Base-by-base conservation (phyloP, 306 rosid species). In the Vicia sativa region DNA sequence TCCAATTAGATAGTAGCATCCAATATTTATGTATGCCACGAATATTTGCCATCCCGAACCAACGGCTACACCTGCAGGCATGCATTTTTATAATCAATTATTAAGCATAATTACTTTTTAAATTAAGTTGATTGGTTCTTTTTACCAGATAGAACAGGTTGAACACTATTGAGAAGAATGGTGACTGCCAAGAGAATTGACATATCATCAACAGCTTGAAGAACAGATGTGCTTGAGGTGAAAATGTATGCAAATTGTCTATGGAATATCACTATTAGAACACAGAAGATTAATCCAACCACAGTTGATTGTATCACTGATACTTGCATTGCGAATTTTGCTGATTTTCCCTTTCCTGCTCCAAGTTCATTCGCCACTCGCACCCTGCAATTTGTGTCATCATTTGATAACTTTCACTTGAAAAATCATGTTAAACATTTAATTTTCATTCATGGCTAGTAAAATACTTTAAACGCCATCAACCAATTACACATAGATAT, bases 301-400 rank as follows among this genome's bases (percentile, higher is more conserved):
- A 67, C 67, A 0, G 77, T 62, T 59, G 91, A 90, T 43, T 83
- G 60, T 1, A 3, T 48, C 45, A 87, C 89, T 2, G 95, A 65
- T 3, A 83, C 86, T 19, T 55, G 56, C 7, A 81, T 80, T 10
- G 89, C 96, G 72, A 81, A 90, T 63, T 83, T 87, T 6, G 95
- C 95, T 44, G 71, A 78, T 67, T 77, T 85, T 28, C 88, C 87
- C 42, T 90, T 80, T 1, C 96, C 96, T 5, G 85, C 89, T 0
- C 96, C 96, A 0, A 83, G 80, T 81, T 89, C 96, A 29, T 87
- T 87, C 8, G 89, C 85, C 62, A 87, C 96, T 53, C 96, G 79
- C 29, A 89, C 91, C 41, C 96, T 89, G 81, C 11, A 16, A 9
- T 16, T 16, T 11, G 9, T 46, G 16, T 13, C 38, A 34, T 34